Base-by-base conservation (phyloP, 2,329 filamentous ascomycete genomes). In the Trichophyton mentagrophytes region DNA sequence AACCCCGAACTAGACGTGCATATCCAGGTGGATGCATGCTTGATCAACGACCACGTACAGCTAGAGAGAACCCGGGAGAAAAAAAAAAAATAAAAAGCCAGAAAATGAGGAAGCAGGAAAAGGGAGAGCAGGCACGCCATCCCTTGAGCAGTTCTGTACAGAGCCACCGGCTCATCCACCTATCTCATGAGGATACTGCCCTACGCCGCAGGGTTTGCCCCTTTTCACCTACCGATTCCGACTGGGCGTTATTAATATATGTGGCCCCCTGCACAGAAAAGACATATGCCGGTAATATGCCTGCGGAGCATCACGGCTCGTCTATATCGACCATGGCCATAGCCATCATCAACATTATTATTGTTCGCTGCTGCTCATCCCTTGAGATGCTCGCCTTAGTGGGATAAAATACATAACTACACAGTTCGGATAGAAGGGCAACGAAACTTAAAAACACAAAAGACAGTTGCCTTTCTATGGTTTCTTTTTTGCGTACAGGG, bases 401-500 rank as follows among this genome's bases (percentile, higher is more conserved):
- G 17, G 17, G 33, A 36, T 36, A 36, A 22, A 4, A 33, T 3
- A 30, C 33, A 53, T 13, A 53, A 13, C 47, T 9, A 33, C 33
- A 53, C 49, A 25, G 49, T 53, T 53, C 49, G 49, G 49, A 53
- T 53, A 22, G 49, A 27, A 53, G 49, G 27, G 22, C 49, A 53
- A 17, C 49, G 17, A 27, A 53, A 53, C 49, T 53, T 33, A 53
- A 53, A 53, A 11, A 33, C 8, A n/a, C 27, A 30, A 44, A 53
- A 30, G 49, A 27, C n/a, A 33, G 49, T 51, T 17, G 46, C 46
- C 40, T 44, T 53, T 53, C 27, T 53, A 30, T 27, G 20, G 5
- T 53, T 53, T 53, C 49, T 53, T 53, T 47, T 51, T 53, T 53
- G 30, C 22, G 22, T 30, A 30, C 49, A 53, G 49, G 49, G 49